Percentiles rank a stretch among this genome's conserved stretches.
These are phyloP conservation scores for Ciborinia camelliae DNA, from an alignment of 2,329 filamentous ascomycete genomes.

Conservation along the genomic window DNA sequence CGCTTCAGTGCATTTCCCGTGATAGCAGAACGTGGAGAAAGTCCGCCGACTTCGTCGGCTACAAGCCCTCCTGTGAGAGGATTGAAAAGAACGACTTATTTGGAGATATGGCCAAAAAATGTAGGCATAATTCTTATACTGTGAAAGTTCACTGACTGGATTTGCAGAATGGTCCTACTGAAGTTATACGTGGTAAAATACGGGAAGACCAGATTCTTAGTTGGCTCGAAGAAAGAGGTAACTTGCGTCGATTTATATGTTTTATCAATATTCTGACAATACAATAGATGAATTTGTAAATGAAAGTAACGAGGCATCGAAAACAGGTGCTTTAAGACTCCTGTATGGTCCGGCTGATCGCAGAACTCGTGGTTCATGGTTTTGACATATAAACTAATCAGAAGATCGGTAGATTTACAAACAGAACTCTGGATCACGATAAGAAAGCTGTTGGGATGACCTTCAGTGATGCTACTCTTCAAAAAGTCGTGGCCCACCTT, in stretches of 20 bases:
- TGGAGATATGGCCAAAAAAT: constrained; percentile 12
- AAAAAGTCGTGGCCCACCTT: background rate
- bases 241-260: background rate
- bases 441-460: constrained; percentile 7
- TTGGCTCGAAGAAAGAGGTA: constrained; percentile 13
- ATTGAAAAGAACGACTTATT: constrained; percentile 1
- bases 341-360: background rate
- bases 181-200: constrained; percentile 5
- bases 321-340: constrained; percentile 8
- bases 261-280: background rate
- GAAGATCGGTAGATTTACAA: background rate
- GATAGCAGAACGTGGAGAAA: constrained; percentile 7
- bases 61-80: background rate
- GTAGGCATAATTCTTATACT: background rate
- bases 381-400: background rate
- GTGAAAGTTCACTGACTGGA: too few relatives aligned
- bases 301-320: background rate
- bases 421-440: background rate
- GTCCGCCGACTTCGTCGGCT: background rate
- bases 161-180: background rate
- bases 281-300: background rate
- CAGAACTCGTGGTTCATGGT: too few relatives aligned
- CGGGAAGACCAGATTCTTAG: background rate
- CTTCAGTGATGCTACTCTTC: constrained; percentile 1
- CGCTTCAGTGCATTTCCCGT: constrained; percentile 12